Percentiles rank a stretch among this genome's conserved stretches.
Evolutionary conservation across 352 stramenopile species (phyloP).

Genomic region (Lagenidium sp.): DNA sequence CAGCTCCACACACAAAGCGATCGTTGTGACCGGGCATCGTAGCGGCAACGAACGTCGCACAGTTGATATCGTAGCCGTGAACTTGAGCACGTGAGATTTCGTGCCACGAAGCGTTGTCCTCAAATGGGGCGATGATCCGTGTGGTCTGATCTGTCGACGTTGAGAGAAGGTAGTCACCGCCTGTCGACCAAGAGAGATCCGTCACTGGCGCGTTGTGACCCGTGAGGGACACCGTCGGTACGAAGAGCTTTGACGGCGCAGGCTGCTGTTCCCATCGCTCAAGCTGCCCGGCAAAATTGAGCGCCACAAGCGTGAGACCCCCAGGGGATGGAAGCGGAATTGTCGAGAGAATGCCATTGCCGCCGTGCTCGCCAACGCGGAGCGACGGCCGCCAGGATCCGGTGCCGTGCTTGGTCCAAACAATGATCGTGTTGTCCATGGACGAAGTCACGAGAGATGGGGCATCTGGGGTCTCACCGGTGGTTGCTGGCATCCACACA

Average conservation of each 20-base stretch:
- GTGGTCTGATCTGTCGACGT: conserved; percentile 72
- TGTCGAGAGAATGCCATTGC: conserved; percentile 40
- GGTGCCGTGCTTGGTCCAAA: conserved; percentile 29
- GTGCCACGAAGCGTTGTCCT: conserved; percentile 19
- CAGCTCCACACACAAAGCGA: conserved; percentile 64
- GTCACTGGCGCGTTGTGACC: conserved; percentile 49
- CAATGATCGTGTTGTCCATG: conserved; percentile 74
- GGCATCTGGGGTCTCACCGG: not conserved
- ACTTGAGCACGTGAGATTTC: conserved; percentile 76
- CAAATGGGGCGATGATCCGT: conserved; percentile 31
- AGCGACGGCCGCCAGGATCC: conserved; percentile 33
- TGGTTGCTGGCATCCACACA: conserved; percentile 27
- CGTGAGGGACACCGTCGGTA: conserved; percentile 36
- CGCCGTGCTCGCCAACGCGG: conserved; percentile 46
- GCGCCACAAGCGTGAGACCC: conserved; percentile 40
- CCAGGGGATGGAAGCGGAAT: conserved; percentile 18
- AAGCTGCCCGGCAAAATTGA: conserved; percentile 54
- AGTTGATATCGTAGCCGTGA: conserved; percentile 79
- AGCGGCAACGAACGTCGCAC: conserved; percentile 35
- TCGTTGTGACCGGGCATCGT: conserved; percentile 13
- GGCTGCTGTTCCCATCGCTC: conserved; percentile 57
- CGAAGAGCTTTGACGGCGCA: conserved; percentile 34
- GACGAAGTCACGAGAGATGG: conserved; percentile 43
- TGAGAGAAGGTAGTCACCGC: conserved; percentile 55
- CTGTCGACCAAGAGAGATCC: conserved; percentile 54